Base-by-base conservation (phyloP, 78 protist genomes). In the Speleostelium caveatum region DNA sequence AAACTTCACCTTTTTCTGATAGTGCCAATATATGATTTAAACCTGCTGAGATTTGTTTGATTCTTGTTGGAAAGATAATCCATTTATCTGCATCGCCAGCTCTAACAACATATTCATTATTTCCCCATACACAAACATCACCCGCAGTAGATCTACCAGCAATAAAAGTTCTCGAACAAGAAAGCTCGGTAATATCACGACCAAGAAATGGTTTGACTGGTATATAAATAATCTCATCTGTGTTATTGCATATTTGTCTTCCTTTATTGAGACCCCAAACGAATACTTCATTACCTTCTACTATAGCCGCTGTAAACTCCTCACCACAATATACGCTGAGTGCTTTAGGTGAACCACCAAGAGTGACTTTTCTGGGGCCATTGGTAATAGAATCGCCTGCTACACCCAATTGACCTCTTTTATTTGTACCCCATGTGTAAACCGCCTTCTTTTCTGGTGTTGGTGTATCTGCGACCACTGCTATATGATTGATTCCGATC, bases 211-310 rank as follows among this genome's bases (percentile, higher is more conserved):
- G 91, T 83, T 83, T 83, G 0, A 59, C 79, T 0, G 91, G 91
- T 17, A 83, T 83, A 0, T 74, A 56, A 6, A 83, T 69, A n/a
- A 69, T 58, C 7, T 83, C 91, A 41, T 83, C 91, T 3, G 73
- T 59, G n/a, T 67, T 83, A 49, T 83, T 83, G 17, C 73, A 67
- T 5, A 83, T 83, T 36, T 83, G 91, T 59, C 79, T 67, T 6
- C 74, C 60, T 33, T 71, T 69, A 33, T 83, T 83, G 69, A 69
- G 53, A 38, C 91, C 91, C 91, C 91, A 83, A 1, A 83, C 91
- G 32, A 83, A 83, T 3, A 83, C 91, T 83, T 83, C 91, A 30
- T 83, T 83, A 32, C 91, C 91, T 42, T 83, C 91, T 17, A 83
- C 91, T 24, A 83, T 83, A 3, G 91, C 77, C 0, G 63, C 71